Percentiles rank a stretch among this genome's conserved stretches.
Evolutionary conservation across 2,329 filamentous ascomycete genomes (phyloP).

Genomic region (Penicillium sp.): DNA sequence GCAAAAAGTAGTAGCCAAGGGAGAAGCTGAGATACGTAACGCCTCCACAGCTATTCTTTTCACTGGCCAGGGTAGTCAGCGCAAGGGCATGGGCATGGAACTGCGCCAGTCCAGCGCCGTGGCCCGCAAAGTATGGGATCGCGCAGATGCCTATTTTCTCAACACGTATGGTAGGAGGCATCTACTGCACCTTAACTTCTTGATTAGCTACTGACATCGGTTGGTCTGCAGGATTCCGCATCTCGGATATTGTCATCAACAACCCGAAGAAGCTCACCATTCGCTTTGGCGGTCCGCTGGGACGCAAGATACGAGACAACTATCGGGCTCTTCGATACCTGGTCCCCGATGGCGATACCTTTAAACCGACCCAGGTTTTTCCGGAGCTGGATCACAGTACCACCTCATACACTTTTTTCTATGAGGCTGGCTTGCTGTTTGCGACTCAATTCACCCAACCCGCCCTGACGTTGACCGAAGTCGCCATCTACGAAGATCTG

Average conservation of each 20-base stretch:
- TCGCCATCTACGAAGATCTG: constrained; percentile 98
- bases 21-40: constrained; percentile 89
- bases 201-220: constrained; percentile 1
- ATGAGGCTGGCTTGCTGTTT: constrained; percentile 85
- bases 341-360: constrained; percentile 73
- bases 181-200: neutral
- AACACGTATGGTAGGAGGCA: constrained; percentile 66
- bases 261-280: constrained; percentile 96
- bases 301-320: constrained; percentile 92
- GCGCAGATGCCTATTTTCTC: constrained; percentile 93
- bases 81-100: constrained; percentile 99
- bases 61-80: constrained; percentile 92
- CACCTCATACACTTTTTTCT: constrained; percentile 89
- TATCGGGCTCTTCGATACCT: constrained; percentile 79
- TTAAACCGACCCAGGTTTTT: constrained; percentile 95
- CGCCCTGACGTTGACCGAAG: constrained; percentile 93
- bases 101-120: constrained; percentile 84
- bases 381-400: constrained; percentile 86
- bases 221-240: constrained; percentile 57
- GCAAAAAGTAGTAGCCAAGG: constrained; percentile 86
- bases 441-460: constrained; percentile 97
- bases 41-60: constrained; percentile 93
- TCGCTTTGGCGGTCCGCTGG: constrained; percentile 88
- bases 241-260: constrained; percentile 96
- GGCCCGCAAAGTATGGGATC: constrained; percentile 91